Conservation (phyloP, 2,329 filamentous ascomycete species). For the Talaromyces sp. region DNA sequence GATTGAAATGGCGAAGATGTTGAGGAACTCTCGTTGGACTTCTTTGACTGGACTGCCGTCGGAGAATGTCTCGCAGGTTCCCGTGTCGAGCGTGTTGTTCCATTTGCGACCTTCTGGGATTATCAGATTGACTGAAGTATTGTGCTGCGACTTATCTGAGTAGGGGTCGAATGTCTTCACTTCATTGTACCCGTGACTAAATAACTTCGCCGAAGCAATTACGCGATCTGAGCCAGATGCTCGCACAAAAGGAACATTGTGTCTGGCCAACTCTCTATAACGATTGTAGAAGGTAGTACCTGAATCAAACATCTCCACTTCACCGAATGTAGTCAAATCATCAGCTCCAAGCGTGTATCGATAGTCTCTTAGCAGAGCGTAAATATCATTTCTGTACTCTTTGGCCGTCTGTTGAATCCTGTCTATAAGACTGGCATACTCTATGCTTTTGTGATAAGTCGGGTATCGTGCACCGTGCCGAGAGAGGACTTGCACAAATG, state of each 20-base stretch:
- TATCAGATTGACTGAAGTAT: constrained; percentile 62
- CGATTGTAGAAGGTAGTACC: constrained; percentile 72
- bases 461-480: constrained; percentile 83
- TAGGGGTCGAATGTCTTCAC: constrained; percentile 47
- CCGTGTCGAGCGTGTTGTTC: constrained; percentile 82
- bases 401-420: constrained; percentile 60
- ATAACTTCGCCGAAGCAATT: constrained; percentile 70
- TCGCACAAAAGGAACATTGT: constrained; percentile 66
- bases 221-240: constrained; percentile 68
- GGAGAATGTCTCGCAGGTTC: constrained; percentile 69
- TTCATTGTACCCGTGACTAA: constrained; percentile 68
- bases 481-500: constrained; percentile 76
- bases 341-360: constrained; percentile 68
- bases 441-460: constrained; percentile 62
- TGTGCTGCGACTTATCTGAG: constrained; percentile 44
- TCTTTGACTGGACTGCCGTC: constrained; percentile 43
- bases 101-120: constrained; percentile 60
- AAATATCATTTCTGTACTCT: constrained; percentile 57
- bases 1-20: constrained; percentile 65
- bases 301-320: constrained; percentile 68
- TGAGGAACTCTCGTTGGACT: constrained; percentile 58
- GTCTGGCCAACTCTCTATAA: constrained; percentile 61
- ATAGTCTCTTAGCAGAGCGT: constrained; percentile 69
- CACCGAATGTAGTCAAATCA: constrained; percentile 65
- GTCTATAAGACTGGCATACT: constrained; percentile 63